phyloP scores from a whole-genome alignment of 73 alveolate genomes.

The Halteria grandinella region DNA sequence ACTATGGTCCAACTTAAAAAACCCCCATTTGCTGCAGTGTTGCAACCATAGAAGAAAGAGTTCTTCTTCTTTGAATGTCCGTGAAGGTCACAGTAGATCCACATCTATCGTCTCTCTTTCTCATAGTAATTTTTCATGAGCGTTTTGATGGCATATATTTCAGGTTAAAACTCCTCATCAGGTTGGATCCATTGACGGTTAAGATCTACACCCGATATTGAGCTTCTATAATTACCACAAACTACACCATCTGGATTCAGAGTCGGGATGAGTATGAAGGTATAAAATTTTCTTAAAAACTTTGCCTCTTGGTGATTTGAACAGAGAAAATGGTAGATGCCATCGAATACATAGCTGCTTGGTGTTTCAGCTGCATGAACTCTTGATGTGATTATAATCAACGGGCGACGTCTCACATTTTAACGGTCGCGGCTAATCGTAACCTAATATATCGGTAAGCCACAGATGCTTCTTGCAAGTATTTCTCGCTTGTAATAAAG shows the following conservation, averaged over 20 bases:
- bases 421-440: conserved; percentile 3
- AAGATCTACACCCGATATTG: conserved; percentile 89
- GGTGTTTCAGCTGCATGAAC: conserved; percentile 61
- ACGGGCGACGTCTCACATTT: conserved; percentile 36
- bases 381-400: conserved; percentile 43
- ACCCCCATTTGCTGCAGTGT: conserved; percentile 77
- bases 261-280: conserved; percentile 87
- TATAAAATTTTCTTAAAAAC: conserved; percentile 69
- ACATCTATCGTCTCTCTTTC: conserved; percentile 74
- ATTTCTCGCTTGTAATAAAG: conserved; percentile 35
- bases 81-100: conserved; percentile 87
- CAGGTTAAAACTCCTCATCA: conserved; percentile 80
- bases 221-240: conserved; percentile 89
- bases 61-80: conserved; percentile 90
- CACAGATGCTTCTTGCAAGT: conserved; percentile 19
- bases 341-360: conserved; percentile 31
- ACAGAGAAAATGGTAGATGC: conserved; percentile 11
- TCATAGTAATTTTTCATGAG: conserved; percentile 66
- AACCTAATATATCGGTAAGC: conserved; percentile 14
- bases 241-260: conserved; percentile 97
- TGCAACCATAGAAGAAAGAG: conserved; percentile 89
- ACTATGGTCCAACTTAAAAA: conserved; percentile 65
- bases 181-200: conserved; percentile 93
- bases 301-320: conserved; percentile 39
- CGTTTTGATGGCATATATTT: conserved; percentile 75